Conservation (phyloP, 2,329 filamentous ascomycete species). For the Penicillium glabrum region DNA sequence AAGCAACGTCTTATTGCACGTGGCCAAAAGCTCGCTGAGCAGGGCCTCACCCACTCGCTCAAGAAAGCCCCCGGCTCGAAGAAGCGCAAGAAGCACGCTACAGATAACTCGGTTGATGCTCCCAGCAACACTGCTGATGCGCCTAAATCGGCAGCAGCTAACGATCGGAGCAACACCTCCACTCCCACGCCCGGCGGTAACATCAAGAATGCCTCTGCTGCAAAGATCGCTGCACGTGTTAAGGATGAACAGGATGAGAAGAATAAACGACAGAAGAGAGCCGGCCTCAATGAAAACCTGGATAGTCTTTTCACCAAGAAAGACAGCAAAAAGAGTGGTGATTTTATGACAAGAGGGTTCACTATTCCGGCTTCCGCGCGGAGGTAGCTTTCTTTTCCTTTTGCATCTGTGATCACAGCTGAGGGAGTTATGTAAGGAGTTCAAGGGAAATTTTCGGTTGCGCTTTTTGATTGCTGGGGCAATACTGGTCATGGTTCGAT, state of each 20-base stretch:
- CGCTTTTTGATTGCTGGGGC: neutral
- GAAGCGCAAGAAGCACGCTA: conserved; percentile 73
- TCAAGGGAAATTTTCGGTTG: neutral
- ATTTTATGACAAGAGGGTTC: conserved; percentile 62
- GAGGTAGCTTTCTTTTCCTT: conserved; percentile 25
- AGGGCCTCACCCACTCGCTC: conserved; percentile 78
- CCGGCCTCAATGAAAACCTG: conserved; percentile 60
- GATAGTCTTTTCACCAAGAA: conserved; percentile 56
- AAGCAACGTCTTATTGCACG: conserved; percentile 66
- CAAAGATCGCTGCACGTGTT: conserved; percentile 81
- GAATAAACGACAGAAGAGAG: conserved; percentile 74
- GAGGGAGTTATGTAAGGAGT: neutral
- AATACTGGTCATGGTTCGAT: neutral
- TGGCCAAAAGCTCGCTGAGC: conserved; percentile 65
- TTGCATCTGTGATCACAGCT: neutral
- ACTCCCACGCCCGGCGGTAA: conserved; percentile 48
- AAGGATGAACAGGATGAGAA: conserved; percentile 80
- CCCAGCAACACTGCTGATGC: conserved; percentile 42
- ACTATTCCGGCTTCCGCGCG: conserved; percentile 49
- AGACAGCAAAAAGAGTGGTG: conserved; percentile 45
- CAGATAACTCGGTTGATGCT: conserved; percentile 32
- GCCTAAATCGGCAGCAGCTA: conserved; percentile 10
- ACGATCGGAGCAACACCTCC: conserved; percentile 30
- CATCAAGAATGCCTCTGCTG: conserved; percentile 87
- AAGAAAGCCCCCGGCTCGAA: conserved; percentile 71